Base-by-base conservation (phyloP, 352 stramenopile species). In the Phytophthora boehmeriae region DNA sequence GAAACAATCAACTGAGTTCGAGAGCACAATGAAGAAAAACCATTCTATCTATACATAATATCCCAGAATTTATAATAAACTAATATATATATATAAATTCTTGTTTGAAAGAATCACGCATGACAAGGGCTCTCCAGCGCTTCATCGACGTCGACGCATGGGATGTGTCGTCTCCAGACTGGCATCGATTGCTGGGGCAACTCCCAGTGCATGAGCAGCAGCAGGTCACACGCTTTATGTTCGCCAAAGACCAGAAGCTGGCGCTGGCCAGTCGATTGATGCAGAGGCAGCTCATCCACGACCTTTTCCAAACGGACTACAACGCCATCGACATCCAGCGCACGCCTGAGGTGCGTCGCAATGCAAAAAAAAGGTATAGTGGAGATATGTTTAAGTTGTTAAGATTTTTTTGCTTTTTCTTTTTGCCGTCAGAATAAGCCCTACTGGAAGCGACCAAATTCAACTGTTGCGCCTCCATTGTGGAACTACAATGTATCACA, bases 401-500 rank as follows among this genome's bases (percentile, higher is more conserved):
- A 30, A 30, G n/a, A n/a, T n/a, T n/a, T n/a, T n/a, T n/a, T n/a
- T n/a, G n/a, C 25, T 30, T 30, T 30, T 30, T 44, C 34, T 22
- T 50, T 17, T 13, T 43, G n/a, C 3, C 56, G 38, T 16, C 51
- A 90, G 78, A 73, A 75, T 43, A 93, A 93, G 59, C 83, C 83
- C 11, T 92, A 73, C 34, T 92, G 78, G 81, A 66, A 48, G 9
- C 68, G 68, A 8, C 9, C 41, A 25, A 46, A n/a, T 14, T 2
- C 10, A 0, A 60, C n/a, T 20, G 9, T 1, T 1, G 28, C 71
- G 10, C 52, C 65, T 43, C 20, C 46, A 25, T 55, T 32, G 14
- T 94, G 85, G 83, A 94, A 94, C 56, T 94, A 84, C 68, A 94
- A 92, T 41, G 83, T 90, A 22, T 94, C 85, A 5, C 85, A 94